Percentiles rank a stretch among this genome's conserved stretches.
These are phyloP conservation scores for Pleurotus salmoneostramineus DNA, from an alignment of 768 basidiomycete species.

Conservation along the genomic window DNA sequence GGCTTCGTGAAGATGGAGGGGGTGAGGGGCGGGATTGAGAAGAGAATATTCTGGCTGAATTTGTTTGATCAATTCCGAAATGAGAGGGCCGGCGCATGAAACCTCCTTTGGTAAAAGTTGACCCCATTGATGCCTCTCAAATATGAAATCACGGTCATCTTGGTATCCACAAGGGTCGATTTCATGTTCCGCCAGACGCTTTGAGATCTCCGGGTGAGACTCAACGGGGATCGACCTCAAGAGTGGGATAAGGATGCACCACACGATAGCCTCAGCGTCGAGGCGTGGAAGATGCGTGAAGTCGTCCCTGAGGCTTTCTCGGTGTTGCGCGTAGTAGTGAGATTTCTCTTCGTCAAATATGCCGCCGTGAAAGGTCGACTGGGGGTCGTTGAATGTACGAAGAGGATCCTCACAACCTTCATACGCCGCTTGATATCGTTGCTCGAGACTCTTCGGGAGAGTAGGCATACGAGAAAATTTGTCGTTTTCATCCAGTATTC, in stretches of 20 bases:
- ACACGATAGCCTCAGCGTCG: slow-evolving; percentile 11
- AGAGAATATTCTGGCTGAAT: slow-evolving; percentile 7
- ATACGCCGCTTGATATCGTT: neutral
- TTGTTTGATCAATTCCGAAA: slow-evolving; percentile 1
- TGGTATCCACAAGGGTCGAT: neutral
- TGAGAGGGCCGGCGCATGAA: neutral
- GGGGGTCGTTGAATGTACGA: neutral
- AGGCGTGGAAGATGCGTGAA: slow-evolving; percentile 9
- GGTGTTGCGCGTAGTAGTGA: neutral
- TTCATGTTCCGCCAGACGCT: slow-evolving; percentile 6
- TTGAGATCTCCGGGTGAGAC: neutral
- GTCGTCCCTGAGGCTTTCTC: neutral
- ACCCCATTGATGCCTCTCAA: neutral
- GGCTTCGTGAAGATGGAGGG: neutral
- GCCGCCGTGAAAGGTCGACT: neutral
- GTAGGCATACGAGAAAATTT: too few species aligned
- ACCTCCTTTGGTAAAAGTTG: neutral
- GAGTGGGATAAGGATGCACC: slow-evolving; percentile 7
- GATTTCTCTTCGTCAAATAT: neutral
- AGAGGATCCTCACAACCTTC: neutral
- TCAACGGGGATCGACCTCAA: neutral
- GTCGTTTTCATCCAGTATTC: too few species aligned
- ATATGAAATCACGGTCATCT: neutral
- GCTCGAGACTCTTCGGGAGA: too few species aligned
- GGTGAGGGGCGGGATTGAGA: slow-evolving; percentile 1